Conservation (phyloP, 805 yeast genomes). For the Pichia pseudocactophila region DNA sequence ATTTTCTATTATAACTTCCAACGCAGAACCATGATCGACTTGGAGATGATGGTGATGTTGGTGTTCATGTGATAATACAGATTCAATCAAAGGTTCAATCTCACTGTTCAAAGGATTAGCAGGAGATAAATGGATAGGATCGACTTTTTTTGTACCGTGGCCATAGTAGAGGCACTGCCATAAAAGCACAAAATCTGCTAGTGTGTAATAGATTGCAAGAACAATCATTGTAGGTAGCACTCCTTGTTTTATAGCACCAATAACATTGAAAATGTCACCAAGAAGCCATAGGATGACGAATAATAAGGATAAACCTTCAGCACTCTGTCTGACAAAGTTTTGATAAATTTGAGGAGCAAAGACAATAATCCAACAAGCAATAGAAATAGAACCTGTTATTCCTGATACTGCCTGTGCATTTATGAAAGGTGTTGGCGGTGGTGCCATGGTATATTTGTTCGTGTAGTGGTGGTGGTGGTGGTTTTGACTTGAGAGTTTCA, state of each 20-base stretch:
- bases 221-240: conserved; percentile 92
- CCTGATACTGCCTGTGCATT: conserved; percentile 71
- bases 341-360: conserved; percentile 96
- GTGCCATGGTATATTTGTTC: conserved; percentile 32
- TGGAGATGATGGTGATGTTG: conserved; percentile 11
- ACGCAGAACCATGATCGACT: conserved; percentile 13
- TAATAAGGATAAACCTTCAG: conserved; percentile 82
- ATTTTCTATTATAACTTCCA: conserved; percentile 13
- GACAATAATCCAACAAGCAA: conserved; percentile 96
- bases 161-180: conserved; percentile 81
- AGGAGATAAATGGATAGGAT: conserved; percentile 75
- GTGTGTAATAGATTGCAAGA: conserved; percentile 84
- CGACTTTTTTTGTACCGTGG: conserved; percentile 44
- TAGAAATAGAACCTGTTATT: conserved; percentile 77
- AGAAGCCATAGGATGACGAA: conserved; percentile 87
- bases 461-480: too few species aligned
- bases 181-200: conserved; percentile 79
- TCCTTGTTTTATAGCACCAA: conserved; percentile 85
- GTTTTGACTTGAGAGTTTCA: too few species aligned
- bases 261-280: conserved; percentile 88
- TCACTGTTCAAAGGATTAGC: conserved; percentile 73
- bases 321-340: conserved; percentile 72
- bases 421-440: conserved; percentile 57
- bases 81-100: conserved; percentile 49
- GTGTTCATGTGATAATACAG: conserved; percentile 41